Evolutionary conservation across 495 filamentous ascomycete species (phyloP), one percentile per base, ranked within the genome.

Genomic region (Cercophora newfieldiana): DNA sequence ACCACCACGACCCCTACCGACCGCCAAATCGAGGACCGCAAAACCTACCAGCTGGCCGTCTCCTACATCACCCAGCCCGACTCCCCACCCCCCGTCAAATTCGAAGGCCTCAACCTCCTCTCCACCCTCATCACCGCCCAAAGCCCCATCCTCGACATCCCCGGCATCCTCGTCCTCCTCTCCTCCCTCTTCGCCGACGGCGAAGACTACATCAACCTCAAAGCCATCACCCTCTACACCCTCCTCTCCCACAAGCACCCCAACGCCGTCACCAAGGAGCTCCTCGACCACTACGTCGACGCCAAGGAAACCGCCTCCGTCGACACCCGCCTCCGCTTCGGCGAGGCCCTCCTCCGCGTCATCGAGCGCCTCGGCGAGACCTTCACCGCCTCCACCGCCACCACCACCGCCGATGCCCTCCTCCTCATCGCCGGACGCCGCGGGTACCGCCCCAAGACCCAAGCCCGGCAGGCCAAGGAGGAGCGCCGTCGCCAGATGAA

Each of bases 191-290:
- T 93, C 3, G 84, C 83, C 55, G 89, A 91, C 65, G 80, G 81
- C 29, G 91, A 94, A 55, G 89, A 91, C 66, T 94, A 88, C 72
- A 86, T 92, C 61, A 91, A 91, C 67, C 79, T 93, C 5, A 88
- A 87, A 37, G 85, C 86, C 22, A 87, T 93, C 68, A 88, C 89
- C 61, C 78, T 89, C 1, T 85, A 92, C 59, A 84, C 86, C 0
- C 84, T 84, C n/a, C 75, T 94, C 8, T 85, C 89, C 2, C 79
- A 83, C 48, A 77, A 78, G 18, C 91, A 94, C 67, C 87, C 90
- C 1, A 84, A 82, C 37, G 86, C 89, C 0, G 89, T 90, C 1
- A 73, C 85, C 3, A 86, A 83, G 50, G 87, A 88, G 47, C 82
- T 94, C 0, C 80, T 91, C 0, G 89, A 91, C 14, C 83, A 82